Evolutionary conservation across 345 rosid species (phyloP), one percentile per base, ranked within the genome.

Genomic region (Cardiospermum halicacabum): DNA sequence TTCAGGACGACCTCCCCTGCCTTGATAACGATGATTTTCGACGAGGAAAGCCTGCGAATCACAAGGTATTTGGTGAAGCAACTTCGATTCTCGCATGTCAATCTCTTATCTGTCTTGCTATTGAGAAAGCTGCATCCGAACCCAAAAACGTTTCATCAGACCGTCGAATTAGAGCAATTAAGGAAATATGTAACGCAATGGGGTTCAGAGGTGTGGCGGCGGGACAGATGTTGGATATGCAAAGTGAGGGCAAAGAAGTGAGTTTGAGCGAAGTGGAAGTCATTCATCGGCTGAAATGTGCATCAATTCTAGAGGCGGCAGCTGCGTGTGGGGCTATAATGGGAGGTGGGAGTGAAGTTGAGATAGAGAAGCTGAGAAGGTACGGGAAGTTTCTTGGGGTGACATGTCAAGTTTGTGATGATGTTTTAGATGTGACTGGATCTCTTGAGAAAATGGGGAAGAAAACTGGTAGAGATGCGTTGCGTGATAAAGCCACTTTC

Each of bases 1-100:
- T 87, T 68, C 85, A 82, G 40, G 88, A 87, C 0, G 92, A 87
- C 45, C 80, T 87, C 40, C 92, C 89, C 5, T 87, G 89, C 57
- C 80, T 87, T 85, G 92, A 84, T 53, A 76, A 87, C 50, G 92
- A 80, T 32, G 86, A 84, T 62, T 53, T 87, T 16, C 70, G 84
- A 0, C 81, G 89, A 5, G 89, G 89, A 1, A 75, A 70, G 70
- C 92, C 84, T 15, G 76, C 93, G 0, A 84, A 68, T 58, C 84
- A 87, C 71, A 82, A 71, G 63, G 77, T 65, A 3, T 87, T 65
- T 7, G 86, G 86, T 0, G 89, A 85, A 51, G 82, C 73, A 30
- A 80, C 78, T 0, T 89, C 96, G 0, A 67, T 89, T 61, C 84
- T 89, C 7, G 83, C 89, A 0, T 86, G 96, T 0, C 89, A 87